phyloP scores from a whole-genome alignment of 1,139 yeast genomes.

The Eremothecium gossypii region DNA sequence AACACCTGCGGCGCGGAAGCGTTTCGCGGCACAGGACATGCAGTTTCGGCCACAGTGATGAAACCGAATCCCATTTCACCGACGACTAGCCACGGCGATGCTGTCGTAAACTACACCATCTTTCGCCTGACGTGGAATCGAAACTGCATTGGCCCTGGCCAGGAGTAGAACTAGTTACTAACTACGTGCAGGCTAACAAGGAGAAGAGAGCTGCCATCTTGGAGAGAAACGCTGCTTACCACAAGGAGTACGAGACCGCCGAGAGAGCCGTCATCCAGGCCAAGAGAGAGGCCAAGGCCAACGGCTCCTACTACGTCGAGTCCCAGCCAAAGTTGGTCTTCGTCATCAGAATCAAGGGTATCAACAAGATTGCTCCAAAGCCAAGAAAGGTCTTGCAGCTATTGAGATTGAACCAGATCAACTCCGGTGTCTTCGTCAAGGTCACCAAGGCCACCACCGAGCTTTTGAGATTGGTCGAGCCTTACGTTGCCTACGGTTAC shows the following conservation, averaged over 20 bases:
- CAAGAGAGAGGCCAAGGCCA: conserved; percentile 94
- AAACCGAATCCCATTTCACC: conserved; percentile 44
- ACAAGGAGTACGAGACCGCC: conserved; percentile 90
- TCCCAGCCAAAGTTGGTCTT: conserved; percentile 96
- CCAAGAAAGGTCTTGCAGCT: conserved; percentile 99
- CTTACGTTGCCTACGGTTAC: conserved; percentile 99
- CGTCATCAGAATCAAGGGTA: conserved; percentile 99
- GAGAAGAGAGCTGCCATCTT: conserved; percentile 92
- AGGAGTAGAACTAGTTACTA: conserved; percentile 12
- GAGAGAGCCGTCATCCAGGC: conserved; percentile 89
- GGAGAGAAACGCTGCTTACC: conserved; percentile 98
- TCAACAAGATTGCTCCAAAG: conserved; percentile 98
- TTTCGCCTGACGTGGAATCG: conserved; percentile 73
- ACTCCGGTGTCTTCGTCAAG: conserved; percentile 97
- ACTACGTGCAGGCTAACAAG: conserved; percentile 54
- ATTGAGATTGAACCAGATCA: conserved; percentile 94
- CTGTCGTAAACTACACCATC: conserved; percentile 92
- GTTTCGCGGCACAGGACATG: conserved; percentile 1
- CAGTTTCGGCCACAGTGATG: conserved; percentile 22
- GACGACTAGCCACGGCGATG: conserved; percentile 86
- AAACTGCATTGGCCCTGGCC: neutral
- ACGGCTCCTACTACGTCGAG: conserved; percentile 93
- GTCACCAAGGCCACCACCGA: conserved; percentile 98
- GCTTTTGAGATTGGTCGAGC: conserved; percentile 95
- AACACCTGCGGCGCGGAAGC: conserved; percentile 7